Evolutionary conservation across 805 yeast genomes (phyloP).

Genomic region (Metschnikowia arizonensis): DNA sequence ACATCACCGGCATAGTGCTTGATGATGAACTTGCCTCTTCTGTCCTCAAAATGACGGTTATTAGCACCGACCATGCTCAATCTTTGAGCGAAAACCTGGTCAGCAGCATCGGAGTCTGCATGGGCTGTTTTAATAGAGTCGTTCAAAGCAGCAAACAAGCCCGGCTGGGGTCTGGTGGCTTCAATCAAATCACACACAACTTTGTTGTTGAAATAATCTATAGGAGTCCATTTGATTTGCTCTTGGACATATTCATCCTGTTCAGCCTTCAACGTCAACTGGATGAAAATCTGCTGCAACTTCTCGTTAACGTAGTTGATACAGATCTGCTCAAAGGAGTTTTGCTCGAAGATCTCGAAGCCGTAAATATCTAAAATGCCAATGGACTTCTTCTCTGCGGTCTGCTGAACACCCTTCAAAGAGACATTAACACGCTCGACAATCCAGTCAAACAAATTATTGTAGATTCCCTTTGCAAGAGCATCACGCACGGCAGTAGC

Average conservation of each 20-base stretch:
- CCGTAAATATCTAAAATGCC: constrained; percentile 96
- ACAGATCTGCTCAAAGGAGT: constrained; percentile 92
- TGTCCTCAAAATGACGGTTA: constrained; percentile 84
- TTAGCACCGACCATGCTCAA: constrained; percentile 71
- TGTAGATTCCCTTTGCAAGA: constrained; percentile 89
- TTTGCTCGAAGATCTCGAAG: constrained; percentile 91
- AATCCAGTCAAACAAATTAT: constrained; percentile 93
- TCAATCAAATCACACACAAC: constrained; percentile 96
- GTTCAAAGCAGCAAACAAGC: constrained; percentile 91
- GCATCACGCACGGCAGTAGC: constrained; percentile 96
- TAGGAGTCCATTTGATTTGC: constrained; percentile 95
- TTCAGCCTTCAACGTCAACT: constrained; percentile 91
- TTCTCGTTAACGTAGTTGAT: constrained; percentile 95
- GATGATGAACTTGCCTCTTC: constrained; percentile 81
- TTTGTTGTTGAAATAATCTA: constrained; percentile 91
- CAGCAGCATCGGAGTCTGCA: constrained; percentile 95
- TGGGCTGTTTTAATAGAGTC: constrained; percentile 98
- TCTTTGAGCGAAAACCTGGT: constrained; percentile 91
- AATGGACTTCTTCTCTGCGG: constrained; percentile 54
- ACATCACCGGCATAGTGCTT: constrained; percentile 99
- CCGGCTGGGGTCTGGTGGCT: constrained; percentile 84
- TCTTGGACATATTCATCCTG: constrained; percentile 97
- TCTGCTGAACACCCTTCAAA: constrained; percentile 43
- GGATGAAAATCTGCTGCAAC: constrained; percentile 93
- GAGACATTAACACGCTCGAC: constrained; percentile 86